Evolutionary conservation across 805 yeast genomes (phyloP).

Genomic region (Tetrapisispora nanseiensis): DNA sequence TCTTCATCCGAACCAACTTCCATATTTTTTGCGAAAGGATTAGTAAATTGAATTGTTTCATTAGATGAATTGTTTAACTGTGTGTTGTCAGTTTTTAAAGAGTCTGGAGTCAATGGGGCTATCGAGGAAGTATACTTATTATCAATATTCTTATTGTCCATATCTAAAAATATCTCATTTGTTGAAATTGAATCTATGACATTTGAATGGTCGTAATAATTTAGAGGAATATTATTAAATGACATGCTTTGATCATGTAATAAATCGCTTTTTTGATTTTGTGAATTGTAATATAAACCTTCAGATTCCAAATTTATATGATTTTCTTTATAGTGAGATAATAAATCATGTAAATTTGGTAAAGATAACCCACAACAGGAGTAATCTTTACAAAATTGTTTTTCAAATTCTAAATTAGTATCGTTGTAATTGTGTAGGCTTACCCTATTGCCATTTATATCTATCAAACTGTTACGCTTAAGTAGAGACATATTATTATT

Average conservation of each 20-base stretch:
- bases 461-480: slow-evolving; percentile 1
- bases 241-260: neutral
- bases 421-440: slow-evolving; percentile 1
- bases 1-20: slow-evolving; percentile 5
- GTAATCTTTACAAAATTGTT: slow-evolving; percentile 93
- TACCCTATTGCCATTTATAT: slow-evolving; percentile 1
- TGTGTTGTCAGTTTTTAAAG: slow-evolving; percentile 4
- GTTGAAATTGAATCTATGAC: slow-evolving; percentile 73
- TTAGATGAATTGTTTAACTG: neutral
- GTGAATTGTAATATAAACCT: slow-evolving; percentile 20
- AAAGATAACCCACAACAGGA: slow-evolving; percentile 88
- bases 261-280: neutral
- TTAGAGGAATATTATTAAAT: neutral
- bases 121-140: slow-evolving; percentile 3
- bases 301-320: slow-evolving; percentile 55
- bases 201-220: neutral
- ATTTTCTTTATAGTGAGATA: slow-evolving; percentile 92
- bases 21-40: slow-evolving; percentile 1
- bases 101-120: slow-evolving; percentile 12
- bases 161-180: slow-evolving; percentile 71
- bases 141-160: slow-evolving; percentile 1
- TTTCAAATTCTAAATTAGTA: slow-evolving; percentile 60
- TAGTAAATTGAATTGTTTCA: slow-evolving; percentile 1
- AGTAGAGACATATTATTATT: neutral
- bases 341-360: slow-evolving; percentile 87